Evolutionary conservation across 306 rosid species (phyloP).

Genomic region (Pterocarpus santalinus): DNA sequence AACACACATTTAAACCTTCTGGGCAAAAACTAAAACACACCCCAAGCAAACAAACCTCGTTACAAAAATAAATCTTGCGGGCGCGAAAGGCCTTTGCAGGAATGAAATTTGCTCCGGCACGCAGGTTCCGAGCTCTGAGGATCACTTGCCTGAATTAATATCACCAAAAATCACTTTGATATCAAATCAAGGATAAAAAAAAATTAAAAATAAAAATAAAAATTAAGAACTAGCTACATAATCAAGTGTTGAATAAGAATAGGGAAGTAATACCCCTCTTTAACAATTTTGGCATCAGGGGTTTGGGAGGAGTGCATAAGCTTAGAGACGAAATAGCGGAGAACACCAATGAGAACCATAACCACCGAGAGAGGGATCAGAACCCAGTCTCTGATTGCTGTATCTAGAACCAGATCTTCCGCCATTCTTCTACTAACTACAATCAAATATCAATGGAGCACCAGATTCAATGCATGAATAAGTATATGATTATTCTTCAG

Average conservation of each 20-base stretch:
- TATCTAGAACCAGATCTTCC: slow-evolving; percentile 95
- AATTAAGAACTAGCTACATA: not conserved
- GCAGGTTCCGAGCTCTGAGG: slow-evolving; percentile 93
- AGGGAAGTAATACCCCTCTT: slow-evolving; percentile 76
- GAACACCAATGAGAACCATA: slow-evolving; percentile 97
- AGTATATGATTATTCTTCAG: not conserved
- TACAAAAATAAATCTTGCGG: slow-evolving; percentile 79
- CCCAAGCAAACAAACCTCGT: slow-evolving; percentile 68
- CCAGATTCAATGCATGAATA: slow-evolving; percentile 4
- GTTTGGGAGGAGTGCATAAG: slow-evolving; percentile 88
- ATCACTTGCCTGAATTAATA: slow-evolving; percentile 79
- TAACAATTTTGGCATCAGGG: slow-evolving; percentile 89
- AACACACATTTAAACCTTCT: slow-evolving; percentile 1
- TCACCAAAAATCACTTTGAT: slow-evolving; percentile 9
- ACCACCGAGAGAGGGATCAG: slow-evolving; percentile 97
- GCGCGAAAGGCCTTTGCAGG: slow-evolving; percentile 91
- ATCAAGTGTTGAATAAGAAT: not conserved
- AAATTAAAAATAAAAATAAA: too few species aligned
- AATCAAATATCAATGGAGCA: not conserved
- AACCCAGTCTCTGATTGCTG: slow-evolving; percentile 99
- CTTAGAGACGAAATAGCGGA: slow-evolving; percentile 94
- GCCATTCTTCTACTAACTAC: slow-evolving; percentile 68
- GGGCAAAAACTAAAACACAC: not conserved
- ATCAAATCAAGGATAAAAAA: not conserved
- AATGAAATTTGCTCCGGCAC: slow-evolving; percentile 83